Conservation (phyloP, 78 protist genomes). For the Speleostelium caveatum region DNA sequence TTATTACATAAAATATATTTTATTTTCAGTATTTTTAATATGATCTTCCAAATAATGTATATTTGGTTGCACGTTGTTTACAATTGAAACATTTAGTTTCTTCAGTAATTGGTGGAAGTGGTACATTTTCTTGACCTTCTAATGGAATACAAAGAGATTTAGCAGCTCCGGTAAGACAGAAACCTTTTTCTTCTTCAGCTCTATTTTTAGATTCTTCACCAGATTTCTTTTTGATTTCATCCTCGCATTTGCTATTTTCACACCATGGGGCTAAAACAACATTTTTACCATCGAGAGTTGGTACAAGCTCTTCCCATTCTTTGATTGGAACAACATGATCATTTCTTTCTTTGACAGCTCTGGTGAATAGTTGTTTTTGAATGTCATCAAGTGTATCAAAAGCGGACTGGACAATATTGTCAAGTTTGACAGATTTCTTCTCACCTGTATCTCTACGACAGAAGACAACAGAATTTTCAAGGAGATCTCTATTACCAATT, state of each 20-base stretch:
- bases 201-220: slow-evolving; percentile 56
- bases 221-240: slow-evolving; percentile 86
- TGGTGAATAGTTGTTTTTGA: slow-evolving; percentile 83
- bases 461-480: slow-evolving; percentile 35
- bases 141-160: slow-evolving; percentile 96
- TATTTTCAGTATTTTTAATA: no score
- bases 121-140: slow-evolving; percentile 34
- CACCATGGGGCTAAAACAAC: slow-evolving; percentile 92
- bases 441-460: slow-evolving; percentile 88
- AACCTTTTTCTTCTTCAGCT: slow-evolving; percentile 77
- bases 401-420: not conserved
- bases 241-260: slow-evolving; percentile 87
- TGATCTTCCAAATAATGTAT: slow-evolving; percentile 80
- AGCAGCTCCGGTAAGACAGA: slow-evolving; percentile 91
- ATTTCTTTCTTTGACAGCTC: slow-evolving; percentile 82
- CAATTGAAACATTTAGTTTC: slow-evolving; percentile 79
- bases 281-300: slow-evolving; percentile 78
- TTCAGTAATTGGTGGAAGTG: slow-evolving; percentile 61
- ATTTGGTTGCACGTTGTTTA: slow-evolving; percentile 49
- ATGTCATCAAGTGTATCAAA: slow-evolving; percentile 72
- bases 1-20: no score
- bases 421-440: slow-evolving; percentile 53
- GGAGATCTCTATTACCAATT: slow-evolving; percentile 96
- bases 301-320: slow-evolving; percentile 90
- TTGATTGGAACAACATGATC: slow-evolving; percentile 22